phyloP scores from a whole-genome alignment of 2,329 filamentous ascomycete species.

The Coleophoma eucalyptorum region DNA sequence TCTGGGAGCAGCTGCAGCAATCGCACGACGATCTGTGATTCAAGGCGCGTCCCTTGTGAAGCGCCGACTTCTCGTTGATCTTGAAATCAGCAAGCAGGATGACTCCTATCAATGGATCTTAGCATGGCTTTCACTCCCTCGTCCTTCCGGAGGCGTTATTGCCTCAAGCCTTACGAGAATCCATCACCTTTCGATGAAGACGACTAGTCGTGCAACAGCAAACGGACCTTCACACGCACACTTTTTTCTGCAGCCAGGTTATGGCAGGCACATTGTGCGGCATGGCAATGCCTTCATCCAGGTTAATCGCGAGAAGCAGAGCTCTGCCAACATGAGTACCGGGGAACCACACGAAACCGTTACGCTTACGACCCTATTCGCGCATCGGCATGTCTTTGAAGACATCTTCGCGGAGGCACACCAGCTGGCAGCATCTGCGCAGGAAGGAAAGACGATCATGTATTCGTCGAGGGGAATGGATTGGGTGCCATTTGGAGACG shows the following conservation, averaged over 20 bases:
- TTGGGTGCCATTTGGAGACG: conserved; percentile 81
- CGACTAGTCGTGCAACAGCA: conserved; percentile 57
- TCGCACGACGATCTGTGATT: conserved; percentile 75
- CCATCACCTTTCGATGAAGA: conserved; percentile 56
- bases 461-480: conserved; percentile 81
- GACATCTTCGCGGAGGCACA: conserved; percentile 87
- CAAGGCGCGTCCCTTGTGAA: conserved; percentile 71
- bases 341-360: conserved; percentile 94
- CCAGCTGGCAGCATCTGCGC: conserved; percentile 69
- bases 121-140: conserved; percentile 87
- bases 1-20: conserved; percentile 75
- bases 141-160: conserved; percentile 44
- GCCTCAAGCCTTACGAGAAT: conserved; percentile 54
- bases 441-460: conserved; percentile 90
- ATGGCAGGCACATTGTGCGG: conserved; percentile 82
- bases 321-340: conserved; percentile 73
- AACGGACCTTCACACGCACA: conserved; percentile 68
- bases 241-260: conserved; percentile 87
- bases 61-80: conserved; percentile 84
- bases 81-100: conserved; percentile 94
- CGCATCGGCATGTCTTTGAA: conserved; percentile 85
- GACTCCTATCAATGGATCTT: conserved; percentile 92
- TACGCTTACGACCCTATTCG: conserved; percentile 86
- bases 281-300: conserved; percentile 85
- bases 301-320: conserved; percentile 82